Conservation (phyloP, 805 yeast species). For the Zygotorulaspora sp. region DNA sequence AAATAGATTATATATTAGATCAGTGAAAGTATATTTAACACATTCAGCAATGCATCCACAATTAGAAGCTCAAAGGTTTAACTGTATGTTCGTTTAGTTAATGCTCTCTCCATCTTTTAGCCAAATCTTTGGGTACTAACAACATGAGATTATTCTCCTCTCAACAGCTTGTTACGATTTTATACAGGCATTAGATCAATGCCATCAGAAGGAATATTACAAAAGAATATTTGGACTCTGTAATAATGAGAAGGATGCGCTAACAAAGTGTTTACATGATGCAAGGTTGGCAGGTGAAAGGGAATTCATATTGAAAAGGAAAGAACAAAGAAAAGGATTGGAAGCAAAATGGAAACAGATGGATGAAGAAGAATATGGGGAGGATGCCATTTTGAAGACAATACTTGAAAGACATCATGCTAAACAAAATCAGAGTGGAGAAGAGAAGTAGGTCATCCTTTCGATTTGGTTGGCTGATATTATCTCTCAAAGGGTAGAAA, state of each 20-base stretch:
- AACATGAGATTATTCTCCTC: no score
- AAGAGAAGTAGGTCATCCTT: no score
- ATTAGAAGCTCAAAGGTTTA: constrained; percentile 46
- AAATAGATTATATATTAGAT: no score
- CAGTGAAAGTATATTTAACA: no score
- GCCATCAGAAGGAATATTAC: constrained; percentile 68
- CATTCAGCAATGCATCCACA: constrained; percentile 57
- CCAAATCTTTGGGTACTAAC: no score
- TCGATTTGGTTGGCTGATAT: no score
- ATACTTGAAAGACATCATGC: constrained; percentile 53
- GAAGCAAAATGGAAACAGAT: constrained; percentile 55
- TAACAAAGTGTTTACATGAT: constrained; percentile 72
- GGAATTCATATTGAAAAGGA: constrained; percentile 47
- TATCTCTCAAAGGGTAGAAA: no score
- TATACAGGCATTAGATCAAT: constrained; percentile 83
- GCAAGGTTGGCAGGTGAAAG: constrained; percentile 64
- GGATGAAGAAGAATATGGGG: constrained; percentile 78
- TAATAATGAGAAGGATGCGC: constrained; percentile 75
- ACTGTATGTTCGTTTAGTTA: constrained; percentile 32
- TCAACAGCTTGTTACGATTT: constrained; percentile 64
- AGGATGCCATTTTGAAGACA: constrained; percentile 62
- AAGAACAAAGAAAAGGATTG: constrained; percentile 50
- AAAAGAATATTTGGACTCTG: constrained; percentile 77
- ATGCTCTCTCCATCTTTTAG: background rate
- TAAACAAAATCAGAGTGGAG: constrained; percentile 15